A percentile compares a stretch with the other conserved stretches of the same genome.
These are phyloP conservation scores for Daldinia loculata DNA, from an alignment of 495 filamentous ascomycete genomes.

Conservation along the genomic window DNA sequence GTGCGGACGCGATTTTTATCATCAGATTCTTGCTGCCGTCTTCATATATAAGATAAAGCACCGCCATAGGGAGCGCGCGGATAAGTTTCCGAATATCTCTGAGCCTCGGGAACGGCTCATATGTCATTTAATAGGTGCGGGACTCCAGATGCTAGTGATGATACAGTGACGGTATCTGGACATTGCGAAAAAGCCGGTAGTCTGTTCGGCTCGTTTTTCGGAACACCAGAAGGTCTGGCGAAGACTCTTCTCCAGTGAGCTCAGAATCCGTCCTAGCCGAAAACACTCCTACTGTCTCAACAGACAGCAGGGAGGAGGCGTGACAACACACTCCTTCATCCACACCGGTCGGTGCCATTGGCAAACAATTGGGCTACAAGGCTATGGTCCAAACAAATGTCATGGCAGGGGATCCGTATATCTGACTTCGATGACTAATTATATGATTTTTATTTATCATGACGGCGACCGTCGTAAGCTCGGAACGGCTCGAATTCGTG, in stretches of 20 bases:
- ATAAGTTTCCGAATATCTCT: slow-evolving; percentile 9
- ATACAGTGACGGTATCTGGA: slow-evolving; percentile 21
- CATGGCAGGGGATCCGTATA: slow-evolving; percentile 14
- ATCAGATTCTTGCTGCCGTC: slow-evolving; percentile 10
- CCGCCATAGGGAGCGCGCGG: slow-evolving; percentile 21
- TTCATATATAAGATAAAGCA: slow-evolving; percentile 22
- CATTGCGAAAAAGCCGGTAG: slow-evolving; percentile 9
- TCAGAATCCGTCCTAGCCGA: slow-evolving; percentile 12
- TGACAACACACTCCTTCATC: slow-evolving; percentile 13
- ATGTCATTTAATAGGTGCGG: slow-evolving; percentile 5
- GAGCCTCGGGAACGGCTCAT: not conserved
- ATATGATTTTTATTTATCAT: slow-evolving; percentile 18
- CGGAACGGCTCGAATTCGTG: slow-evolving; percentile 38
- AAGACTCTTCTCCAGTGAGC: slow-evolving; percentile 5
- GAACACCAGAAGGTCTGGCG: slow-evolving; percentile 4
- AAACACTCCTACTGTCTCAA: not conserved
- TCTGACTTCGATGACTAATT: slow-evolving; percentile 15
- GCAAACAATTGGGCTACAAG: slow-evolving; percentile 22
- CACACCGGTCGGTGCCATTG: slow-evolving; percentile 6
- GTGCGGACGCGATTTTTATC: slow-evolving; percentile 21
- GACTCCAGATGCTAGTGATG: slow-evolving; percentile 24
- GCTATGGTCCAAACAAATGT: slow-evolving; percentile 16
- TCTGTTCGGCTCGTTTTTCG: slow-evolving; percentile 6
- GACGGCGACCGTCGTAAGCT: slow-evolving; percentile 21
- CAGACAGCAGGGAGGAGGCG: not conserved